phyloP scores from a whole-genome alignment of 805 yeast species.

The Hyphopichia homilentoma region DNA sequence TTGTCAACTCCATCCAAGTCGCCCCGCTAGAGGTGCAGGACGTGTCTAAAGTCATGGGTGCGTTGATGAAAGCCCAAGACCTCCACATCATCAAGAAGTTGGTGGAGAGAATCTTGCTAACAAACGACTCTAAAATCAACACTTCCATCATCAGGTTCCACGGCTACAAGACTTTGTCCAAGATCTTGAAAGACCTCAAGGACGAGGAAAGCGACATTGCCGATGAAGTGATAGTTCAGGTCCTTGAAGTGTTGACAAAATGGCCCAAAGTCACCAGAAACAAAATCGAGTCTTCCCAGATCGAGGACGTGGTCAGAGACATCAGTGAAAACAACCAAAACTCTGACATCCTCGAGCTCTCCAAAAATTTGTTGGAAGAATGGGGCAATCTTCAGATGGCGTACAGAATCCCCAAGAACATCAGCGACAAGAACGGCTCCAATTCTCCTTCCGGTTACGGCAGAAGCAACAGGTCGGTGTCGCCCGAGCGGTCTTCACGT shows the following conservation, averaged over 20 bases:
- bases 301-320: constrained; percentile 58
- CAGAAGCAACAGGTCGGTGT: constrained; percentile 19
- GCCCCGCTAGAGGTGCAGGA: constrained; percentile 47
- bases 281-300: constrained; percentile 68
- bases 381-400: constrained; percentile 80
- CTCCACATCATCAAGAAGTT: constrained; percentile 58
- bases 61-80: constrained; percentile 75
- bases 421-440: constrained; percentile 5
- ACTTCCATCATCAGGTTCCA: constrained; percentile 69
- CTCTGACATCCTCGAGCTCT: constrained; percentile 28
- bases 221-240: constrained; percentile 39
- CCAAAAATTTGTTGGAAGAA: constrained; percentile 47
- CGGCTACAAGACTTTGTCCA: constrained; percentile 77
- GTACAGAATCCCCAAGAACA: constrained; percentile 75
- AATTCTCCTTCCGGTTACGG: constrained; percentile 12
- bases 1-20: constrained; percentile 57
- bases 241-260: constrained; percentile 54
- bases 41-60: constrained; percentile 76
- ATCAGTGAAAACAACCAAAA: constrained; percentile 25
- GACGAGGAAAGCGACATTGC: constrained; percentile 18
- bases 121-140: constrained; percentile 50
- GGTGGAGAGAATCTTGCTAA: constrained; percentile 59
- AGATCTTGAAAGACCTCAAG: constrained; percentile 44
- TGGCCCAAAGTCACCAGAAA: constrained; percentile 66
- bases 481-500: constrained; percentile 12